Percentiles rank a stretch among this genome's conserved stretches.
Conservation (phyloP, 2,329 filamentous ascomycete species). For the Westerdykella aurantiaca region DNA sequence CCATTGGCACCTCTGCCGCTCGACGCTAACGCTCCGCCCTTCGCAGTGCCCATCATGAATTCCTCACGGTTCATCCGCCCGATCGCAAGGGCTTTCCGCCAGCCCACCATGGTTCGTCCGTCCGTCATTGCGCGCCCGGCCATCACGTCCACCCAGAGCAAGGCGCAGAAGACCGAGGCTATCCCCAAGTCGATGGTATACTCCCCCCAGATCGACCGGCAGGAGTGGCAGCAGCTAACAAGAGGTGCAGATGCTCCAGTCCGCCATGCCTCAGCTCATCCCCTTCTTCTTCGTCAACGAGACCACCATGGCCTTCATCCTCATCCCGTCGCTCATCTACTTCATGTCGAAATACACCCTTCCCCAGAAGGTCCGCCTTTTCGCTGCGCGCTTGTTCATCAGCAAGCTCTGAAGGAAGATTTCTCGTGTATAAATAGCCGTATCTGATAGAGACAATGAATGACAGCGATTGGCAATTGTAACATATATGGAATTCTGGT, state of each 20-base stretch:
- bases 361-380: constrained; percentile 38
- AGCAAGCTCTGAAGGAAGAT: constrained; percentile 37
- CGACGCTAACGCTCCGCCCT: constrained; percentile 26
- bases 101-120: constrained; percentile 31
- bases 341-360: constrained; percentile 42
- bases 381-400: constrained; percentile 41
- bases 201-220: background rate
- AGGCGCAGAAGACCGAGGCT: constrained; percentile 28
- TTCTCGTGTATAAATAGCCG: background rate
- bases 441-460: background rate
- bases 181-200: constrained; percentile 32
- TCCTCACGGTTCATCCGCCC: constrained; percentile 38
- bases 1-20: constrained; percentile 24
- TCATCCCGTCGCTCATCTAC: constrained; percentile 41
- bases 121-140: constrained; percentile 34
- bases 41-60: constrained; percentile 37
- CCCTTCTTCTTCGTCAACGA: constrained; percentile 45
- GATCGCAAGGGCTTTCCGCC: constrained; percentile 37
- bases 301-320: constrained; percentile 38
- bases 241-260: constrained; percentile 36
- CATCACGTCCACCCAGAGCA: constrained; percentile 30
- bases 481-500: background rate
- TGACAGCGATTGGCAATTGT: background rate
- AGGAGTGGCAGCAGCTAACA: constrained; percentile 1
- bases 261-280: constrained; percentile 42